These are phyloP conservation scores for Penicillium silybi DNA, from an alignment of 495 filamentous ascomycete genomes.

Conservation along the genomic window DNA sequence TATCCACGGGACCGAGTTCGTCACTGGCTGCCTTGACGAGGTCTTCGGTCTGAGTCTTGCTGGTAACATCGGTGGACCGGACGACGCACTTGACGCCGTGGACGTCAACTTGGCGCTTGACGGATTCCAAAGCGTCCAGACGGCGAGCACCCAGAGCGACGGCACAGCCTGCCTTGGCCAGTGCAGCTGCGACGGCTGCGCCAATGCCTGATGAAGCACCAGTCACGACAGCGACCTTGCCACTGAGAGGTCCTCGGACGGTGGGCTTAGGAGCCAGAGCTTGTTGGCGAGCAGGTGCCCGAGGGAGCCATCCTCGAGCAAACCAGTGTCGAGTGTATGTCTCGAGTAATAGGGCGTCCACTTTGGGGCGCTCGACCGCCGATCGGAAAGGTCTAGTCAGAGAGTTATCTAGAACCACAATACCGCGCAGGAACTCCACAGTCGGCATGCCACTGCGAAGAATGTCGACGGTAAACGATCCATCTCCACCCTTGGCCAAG, in stretches of 20 bases:
- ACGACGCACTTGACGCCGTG: constrained; percentile 54
- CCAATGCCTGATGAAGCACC: constrained; percentile 51
- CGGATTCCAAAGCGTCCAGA: constrained; percentile 52
- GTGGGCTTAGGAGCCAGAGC: constrained; percentile 30
- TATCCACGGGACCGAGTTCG: constrained; percentile 60
- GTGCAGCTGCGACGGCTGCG: constrained; percentile 43
- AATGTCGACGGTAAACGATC: constrained; percentile 52
- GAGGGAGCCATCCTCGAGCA: constrained; percentile 61
- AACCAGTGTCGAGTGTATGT: constrained; percentile 69
- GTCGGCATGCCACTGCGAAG: constrained; percentile 61
- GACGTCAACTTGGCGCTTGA: constrained; percentile 47
- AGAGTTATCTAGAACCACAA: constrained; percentile 60
- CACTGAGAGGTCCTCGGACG: constrained; percentile 49
- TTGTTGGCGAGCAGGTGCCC: constrained; percentile 43
- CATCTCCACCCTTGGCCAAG: constrained; percentile 53
- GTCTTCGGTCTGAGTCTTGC: constrained; percentile 49
- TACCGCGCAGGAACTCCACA: constrained; percentile 53
- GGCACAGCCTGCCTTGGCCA: constrained; percentile 55
- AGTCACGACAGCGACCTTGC: constrained; percentile 49
- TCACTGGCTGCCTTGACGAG: constrained; percentile 50
- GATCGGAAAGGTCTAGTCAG: constrained; percentile 52
- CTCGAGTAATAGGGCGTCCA: constrained; percentile 56
- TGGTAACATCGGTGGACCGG: constrained; percentile 59
- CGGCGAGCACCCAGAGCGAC: constrained; percentile 62
- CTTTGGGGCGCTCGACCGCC: constrained; percentile 55